A percentile compares a stretch with the other conserved stretches of the same genome.
Conservation (phyloP, 345 rosid genomes). For the Corymbia maculata region DNA sequence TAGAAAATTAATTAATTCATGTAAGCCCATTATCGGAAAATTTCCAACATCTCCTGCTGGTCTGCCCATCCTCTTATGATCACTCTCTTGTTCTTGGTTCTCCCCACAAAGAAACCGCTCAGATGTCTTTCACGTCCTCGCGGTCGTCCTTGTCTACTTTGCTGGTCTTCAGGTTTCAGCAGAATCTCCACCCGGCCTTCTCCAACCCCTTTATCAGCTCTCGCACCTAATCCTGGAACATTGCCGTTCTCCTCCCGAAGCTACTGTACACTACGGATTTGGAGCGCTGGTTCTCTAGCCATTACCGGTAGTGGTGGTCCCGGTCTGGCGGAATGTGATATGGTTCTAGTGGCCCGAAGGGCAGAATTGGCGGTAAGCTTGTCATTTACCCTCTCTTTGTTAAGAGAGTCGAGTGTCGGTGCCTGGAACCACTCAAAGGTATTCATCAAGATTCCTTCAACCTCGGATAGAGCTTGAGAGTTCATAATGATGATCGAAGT, state of each 20-base stretch:
- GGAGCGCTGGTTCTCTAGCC: conserved; percentile 24
- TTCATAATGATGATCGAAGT: background rate
- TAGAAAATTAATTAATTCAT: too few relatives aligned
- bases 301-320: background rate
- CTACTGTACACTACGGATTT: conserved; percentile 24
- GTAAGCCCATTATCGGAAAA: too few relatives aligned
- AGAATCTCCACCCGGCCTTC: conserved; percentile 14
- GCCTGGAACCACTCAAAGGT: conserved; percentile 18
- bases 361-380: conserved; percentile 8
- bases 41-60: too few relatives aligned
- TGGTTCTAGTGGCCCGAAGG: conserved; percentile 21
- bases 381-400: background rate
- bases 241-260: conserved; percentile 32
- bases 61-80: conserved; percentile 27
- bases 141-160: conserved; percentile 31
- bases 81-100: conserved; percentile 6
- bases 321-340: conserved; percentile 1
- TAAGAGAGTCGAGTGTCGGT: conserved; percentile 1
- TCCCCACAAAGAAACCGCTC: conserved; percentile 13
- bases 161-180: conserved; percentile 27
- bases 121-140: conserved; percentile 8
- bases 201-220: conserved; percentile 31
- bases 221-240: conserved; percentile 16
- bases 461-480: background rate
- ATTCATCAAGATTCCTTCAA: conserved; percentile 23